Evolutionary conservation across 2,329 filamentous ascomycete species (phyloP).

Genomic region (Teratosphaeria viscida): DNA sequence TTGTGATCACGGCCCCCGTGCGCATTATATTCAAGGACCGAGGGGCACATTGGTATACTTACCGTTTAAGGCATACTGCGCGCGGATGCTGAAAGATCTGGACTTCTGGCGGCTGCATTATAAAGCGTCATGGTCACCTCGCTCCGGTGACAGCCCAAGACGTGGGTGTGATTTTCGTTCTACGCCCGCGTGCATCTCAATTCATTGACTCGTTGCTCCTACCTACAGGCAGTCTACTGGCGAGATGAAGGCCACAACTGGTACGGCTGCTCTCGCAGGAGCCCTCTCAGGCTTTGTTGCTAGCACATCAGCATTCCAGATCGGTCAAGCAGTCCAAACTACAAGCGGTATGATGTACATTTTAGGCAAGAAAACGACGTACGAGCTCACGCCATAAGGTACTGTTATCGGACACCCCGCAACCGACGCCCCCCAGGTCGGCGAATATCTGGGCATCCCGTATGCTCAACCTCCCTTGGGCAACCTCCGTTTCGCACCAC

Average conservation of each 20-base stretch:
- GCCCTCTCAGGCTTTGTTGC: neutral
- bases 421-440: neutral
- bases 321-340: neutral
- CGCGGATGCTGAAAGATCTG: neutral
- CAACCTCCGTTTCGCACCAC: constrained; percentile 39
- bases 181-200: neutral
- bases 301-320: neutral
- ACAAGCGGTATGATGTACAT: neutral
- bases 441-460: constrained; percentile 40
- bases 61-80: neutral
- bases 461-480: constrained; percentile 31
- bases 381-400: neutral
- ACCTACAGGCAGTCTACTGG: neutral
- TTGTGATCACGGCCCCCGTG: neutral
- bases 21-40: neutral
- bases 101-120: neutral
- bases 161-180: neutral
- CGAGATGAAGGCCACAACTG: neutral
- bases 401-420: neutral
- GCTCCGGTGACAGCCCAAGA: neutral
- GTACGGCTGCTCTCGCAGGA: neutral
- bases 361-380: neutral
- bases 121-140: neutral
- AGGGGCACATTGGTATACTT: neutral
- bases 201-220: neutral